Evolutionary conservation across 176 grass and related monocot genomes (phyloP).

Genomic region (Triticum urartu): DNA sequence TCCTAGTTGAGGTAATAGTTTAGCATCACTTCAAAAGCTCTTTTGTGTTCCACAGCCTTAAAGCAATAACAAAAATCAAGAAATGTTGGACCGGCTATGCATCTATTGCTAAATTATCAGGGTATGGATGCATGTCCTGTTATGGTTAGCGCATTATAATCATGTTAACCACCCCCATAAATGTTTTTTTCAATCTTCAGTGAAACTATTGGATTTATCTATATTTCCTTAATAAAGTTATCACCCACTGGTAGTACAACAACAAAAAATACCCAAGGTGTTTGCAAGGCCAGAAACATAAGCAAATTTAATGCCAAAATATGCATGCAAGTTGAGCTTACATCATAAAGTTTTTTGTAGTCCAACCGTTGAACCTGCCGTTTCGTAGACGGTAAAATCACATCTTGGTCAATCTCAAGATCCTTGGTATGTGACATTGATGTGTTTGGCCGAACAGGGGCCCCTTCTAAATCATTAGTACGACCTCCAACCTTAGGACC

Average conservation of each 20-base stretch:
- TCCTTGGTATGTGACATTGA: constrained; percentile 27
- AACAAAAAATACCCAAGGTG: not conserved
- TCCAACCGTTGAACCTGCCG: constrained; percentile 54
- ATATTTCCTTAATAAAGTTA: constrained; percentile 23
- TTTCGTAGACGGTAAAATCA: constrained; percentile 41
- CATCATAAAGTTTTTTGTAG: constrained; percentile 84
- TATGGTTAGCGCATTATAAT: not conserved
- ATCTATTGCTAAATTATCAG: constrained; percentile 13
- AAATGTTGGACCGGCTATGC: not conserved
- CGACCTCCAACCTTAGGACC: constrained; percentile 11
- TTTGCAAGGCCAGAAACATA: not conserved
- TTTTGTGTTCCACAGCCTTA: not conserved
- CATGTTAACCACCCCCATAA: not conserved
- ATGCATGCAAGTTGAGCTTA: constrained; percentile 38
- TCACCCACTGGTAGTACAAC: not conserved
- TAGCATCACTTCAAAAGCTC: not conserved
- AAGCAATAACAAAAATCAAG: constrained; percentile 18
- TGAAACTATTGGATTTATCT: not conserved
- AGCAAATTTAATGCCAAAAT: constrained; percentile 18
- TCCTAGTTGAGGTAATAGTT: not conserved
- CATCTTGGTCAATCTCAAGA: constrained; percentile 36
- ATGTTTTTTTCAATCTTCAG: not conserved
- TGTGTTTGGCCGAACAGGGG: not conserved
- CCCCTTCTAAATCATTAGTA: constrained; percentile 14
- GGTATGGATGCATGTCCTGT: not conserved